Evolutionary conservation across 495 filamentous ascomycete species (phyloP), one percentile per base, ranked within the genome.

Genomic region (Penicillium lividum): DNA sequence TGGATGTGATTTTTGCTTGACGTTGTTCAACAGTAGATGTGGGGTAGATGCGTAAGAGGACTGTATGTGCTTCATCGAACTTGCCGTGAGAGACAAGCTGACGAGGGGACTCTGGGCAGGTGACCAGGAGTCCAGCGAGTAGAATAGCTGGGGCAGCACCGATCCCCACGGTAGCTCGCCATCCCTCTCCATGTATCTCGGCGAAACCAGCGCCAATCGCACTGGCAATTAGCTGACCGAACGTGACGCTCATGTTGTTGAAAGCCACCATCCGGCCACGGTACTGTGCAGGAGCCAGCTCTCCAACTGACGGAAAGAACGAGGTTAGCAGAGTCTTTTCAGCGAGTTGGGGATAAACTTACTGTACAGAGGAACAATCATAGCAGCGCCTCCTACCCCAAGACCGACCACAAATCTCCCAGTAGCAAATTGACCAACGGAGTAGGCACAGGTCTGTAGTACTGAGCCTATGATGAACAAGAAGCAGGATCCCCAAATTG

Each of bases 201-300:
- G 79, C 74, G 61, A 84, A 80, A 1, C 66, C 82, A 5, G 81
- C 81, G 10, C 81, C 82, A 30, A 84, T 67, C 1, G 74, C 78
- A 51, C 81, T 82, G 5, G 73, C 71, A 34, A 84, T 57, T 1
- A 84, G 61, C 57, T 84, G 81, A 7, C 81, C 81, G 27, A 75
- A 75, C 1, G 80, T 82, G 48, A 84, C 77, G 51, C 68, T 73
- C 74, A 85, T 79, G 49, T 84, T 82, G 63, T 85, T 77, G 18
- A 85, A 70, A 1, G 73, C 80, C 40, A 84, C 79, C 76, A 82
- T 79, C 38, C 77, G 73, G 18, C 81, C 81, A 28, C 81, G 78
- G 55, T 77, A 78, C 54, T 75, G 74, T 10, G 81, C 74, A 5
- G 79, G 77, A 3, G 78, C 72, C n/a, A 82, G 60, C 51, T 82